A percentile compares a stretch with the other conserved stretches of the same genome.
Conservation (phyloP, 495 filamentous ascomycete species). For the Daldinia decipiens region DNA sequence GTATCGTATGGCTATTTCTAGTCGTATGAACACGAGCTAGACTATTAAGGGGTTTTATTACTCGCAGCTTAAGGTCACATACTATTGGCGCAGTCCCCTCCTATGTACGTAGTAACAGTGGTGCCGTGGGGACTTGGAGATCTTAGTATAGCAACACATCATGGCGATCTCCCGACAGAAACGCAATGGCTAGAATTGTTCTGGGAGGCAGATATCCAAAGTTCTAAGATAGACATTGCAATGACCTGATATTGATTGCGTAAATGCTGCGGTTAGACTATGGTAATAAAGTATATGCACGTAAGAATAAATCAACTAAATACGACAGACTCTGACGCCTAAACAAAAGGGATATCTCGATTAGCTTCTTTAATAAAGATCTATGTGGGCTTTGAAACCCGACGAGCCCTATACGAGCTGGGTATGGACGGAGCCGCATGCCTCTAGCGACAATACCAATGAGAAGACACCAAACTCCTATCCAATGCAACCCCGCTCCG, state of each 20-base stretch:
- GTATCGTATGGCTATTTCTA: neutral
- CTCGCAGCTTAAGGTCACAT: neutral
- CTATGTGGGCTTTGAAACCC: slow-evolving; percentile 21
- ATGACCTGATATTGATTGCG: neutral
- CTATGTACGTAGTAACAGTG: neutral
- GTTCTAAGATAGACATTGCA: neutral
- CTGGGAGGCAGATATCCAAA: neutral
- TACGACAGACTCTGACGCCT: neutral
- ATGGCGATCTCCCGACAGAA: neutral
- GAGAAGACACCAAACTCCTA: slow-evolving; percentile 38
- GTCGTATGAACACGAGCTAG: neutral
- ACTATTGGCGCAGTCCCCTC: neutral
- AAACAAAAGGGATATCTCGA: slow-evolving; percentile 38
- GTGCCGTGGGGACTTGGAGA: neutral
- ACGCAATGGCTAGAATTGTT: neutral
- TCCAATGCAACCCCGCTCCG: slow-evolving; percentile 38
- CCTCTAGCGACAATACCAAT: slow-evolving; percentile 26
- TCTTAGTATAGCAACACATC: neutral
- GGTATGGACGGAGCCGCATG: slow-evolving; percentile 32
- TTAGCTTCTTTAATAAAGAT: slow-evolving; percentile 37
- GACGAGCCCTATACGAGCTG: slow-evolving; percentile 20
- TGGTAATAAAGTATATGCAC: slow-evolving; percentile 1
- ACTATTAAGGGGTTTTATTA: neutral
- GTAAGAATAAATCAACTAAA: slow-evolving; percentile 1
- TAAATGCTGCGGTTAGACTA: neutral